Evolutionary conservation across 129 eudicot species (phyloP), one percentile per base, ranked within the genome.

Genomic region (Pseudognaphalium luteoalbum): DNA sequence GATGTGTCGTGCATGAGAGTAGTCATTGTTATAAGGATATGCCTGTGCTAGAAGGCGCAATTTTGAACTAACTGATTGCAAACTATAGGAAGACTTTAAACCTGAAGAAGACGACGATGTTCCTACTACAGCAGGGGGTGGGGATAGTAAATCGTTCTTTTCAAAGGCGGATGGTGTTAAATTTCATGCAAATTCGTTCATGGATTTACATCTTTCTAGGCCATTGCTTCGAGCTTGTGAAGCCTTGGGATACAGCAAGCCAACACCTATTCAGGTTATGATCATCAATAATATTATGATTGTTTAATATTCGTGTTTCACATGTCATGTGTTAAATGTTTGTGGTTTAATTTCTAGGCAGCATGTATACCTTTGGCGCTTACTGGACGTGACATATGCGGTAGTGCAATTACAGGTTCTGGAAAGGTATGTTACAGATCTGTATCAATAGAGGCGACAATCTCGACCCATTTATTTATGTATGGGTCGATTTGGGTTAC

Each of bases 161-260:
- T 34, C 91, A 7, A 35, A 85, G 21, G 86, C 83, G 5, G 96
- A 91, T 64, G 96, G 98, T 41, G 96, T 91, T 56, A 82, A 93
- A 0, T 94, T 79, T 83, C 86, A 91, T 22, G 96, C 98, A 15
- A 87, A 83, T 70, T 91, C 98, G 28, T 94, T 94, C 73, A 60
- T 91, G 91, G 93, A 91, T 63, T 86, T 94, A 34, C 87, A 94
- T 76, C 84, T 91, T 72, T 94, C 97, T 5, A 88, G 98, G 81
- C 98, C 98, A 7, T 87, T 94, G 83, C 88, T 94, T 76, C 87
- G 93, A 81, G 97, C 97, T 37, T 91, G 97, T 59, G 97, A 94
- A 86, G 92, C 89, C 15, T 75, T 94, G 84, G 97, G 97, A 8
- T 94, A 89, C 79, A 80, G 77, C 51, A 91, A 94, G 69, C 98